phyloP scores from a whole-genome alignment of 1,139 yeast species.

The Pneumocystis canis region DNA sequence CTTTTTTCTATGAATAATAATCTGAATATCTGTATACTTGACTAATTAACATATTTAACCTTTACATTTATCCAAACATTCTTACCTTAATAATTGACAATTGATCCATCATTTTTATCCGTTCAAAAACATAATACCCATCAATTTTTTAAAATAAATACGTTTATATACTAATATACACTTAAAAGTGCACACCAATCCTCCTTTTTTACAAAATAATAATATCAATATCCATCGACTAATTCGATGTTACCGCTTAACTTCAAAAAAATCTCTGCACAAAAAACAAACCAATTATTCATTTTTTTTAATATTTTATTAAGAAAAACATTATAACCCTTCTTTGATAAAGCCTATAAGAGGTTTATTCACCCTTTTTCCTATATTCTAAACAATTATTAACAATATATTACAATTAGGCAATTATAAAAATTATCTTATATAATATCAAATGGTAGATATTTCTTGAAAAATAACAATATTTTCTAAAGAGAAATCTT shows the following conservation, averaged over 20 bases:
- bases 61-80: background rate
- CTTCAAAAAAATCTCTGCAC: background rate
- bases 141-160: background rate
- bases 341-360: too few relatives aligned
- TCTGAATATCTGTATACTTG: conserved; percentile 31
- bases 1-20: conserved; percentile 55
- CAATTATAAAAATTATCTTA: background rate
- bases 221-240: too few relatives aligned
- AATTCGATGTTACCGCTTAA: background rate
- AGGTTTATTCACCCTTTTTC: background rate
- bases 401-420: background rate
- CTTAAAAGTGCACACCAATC: background rate
- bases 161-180: background rate
- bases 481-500: conserved; percentile 23
- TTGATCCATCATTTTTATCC: background rate
- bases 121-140: background rate
- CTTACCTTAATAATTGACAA: background rate
- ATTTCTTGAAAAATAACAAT: conserved; percentile 4
- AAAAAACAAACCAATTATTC: background rate
- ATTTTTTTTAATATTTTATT: background rate
- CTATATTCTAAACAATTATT: background rate
- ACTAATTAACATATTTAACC: background rate
- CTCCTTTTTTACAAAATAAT: background rate
- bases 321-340: background rate
- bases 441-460: background rate